Evolutionary conservation across 2,329 filamentous ascomycete genomes (phyloP), one percentile per base, ranked within the genome.

Genomic region (Pleomassaria siparia): DNA sequence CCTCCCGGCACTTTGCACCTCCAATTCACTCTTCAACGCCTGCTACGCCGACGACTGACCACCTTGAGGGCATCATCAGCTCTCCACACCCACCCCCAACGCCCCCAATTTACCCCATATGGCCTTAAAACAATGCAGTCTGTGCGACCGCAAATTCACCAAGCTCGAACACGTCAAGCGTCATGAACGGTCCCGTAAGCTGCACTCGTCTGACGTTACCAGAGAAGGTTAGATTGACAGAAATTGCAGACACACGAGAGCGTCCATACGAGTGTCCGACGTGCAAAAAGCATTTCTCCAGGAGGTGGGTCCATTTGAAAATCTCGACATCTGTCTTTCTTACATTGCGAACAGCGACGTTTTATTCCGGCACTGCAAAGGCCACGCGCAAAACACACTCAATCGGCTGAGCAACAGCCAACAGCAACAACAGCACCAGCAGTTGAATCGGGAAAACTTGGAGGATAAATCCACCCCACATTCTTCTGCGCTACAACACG

Each of bases 161-260:
- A 81, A 81, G 64, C 77, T 76, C 24, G 78, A 80, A 59, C 78
- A 80, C 64, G 75, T 78, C 56, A 80, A 80, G 60, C 73, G 78
- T 33, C 78, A 81, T 62, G 77, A 80, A 59, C 72, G 78, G 58
- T 80, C 78, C 47, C 78, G 78, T 80, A 68, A 59, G 77, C 28
- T 42, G 26, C 30, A 43, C 45, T n/a, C 22, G 11, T 18, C 26
- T 18, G 15, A 25, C 16, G 15, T 37, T 49, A 22, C 40, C 22
- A n/a, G 30, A 32, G 25, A 24, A 56, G n/a, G n/a, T n/a, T n/a
- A n/a, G n/a, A n/a, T 62, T 69, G 43, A 70, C 47, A 44, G 15
- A 22, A 18, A 26, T 32, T 21, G 4, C 48, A 80, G 78, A 81
- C 60, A 81, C 78, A 20, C 74, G 78, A 46, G 78, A 80, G 64